phyloP scores from a whole-genome alignment of 345 rosid genomes.

The Bruguiera gymnorhiza region DNA sequence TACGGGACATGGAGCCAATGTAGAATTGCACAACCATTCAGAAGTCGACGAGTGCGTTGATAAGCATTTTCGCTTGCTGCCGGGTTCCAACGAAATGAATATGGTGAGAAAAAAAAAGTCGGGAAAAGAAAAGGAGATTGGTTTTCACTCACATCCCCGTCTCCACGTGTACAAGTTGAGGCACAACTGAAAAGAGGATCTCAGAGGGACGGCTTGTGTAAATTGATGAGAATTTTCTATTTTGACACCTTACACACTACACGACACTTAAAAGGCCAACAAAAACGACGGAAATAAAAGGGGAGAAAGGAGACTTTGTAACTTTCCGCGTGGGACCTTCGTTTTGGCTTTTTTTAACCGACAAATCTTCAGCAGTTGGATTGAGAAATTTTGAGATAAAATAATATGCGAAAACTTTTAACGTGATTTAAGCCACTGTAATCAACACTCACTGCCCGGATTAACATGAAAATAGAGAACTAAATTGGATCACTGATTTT shows the following conservation, averaged over 20 bases:
- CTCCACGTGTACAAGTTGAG: conserved; percentile 15
- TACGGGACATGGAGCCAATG: conserved; percentile 13
- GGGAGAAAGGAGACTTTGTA: too few relatives aligned
- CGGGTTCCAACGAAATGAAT: neutral
- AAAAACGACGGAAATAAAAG: too few relatives aligned
- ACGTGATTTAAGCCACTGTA: too few relatives aligned
- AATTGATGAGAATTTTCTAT: neutral
- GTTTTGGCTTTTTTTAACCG: too few relatives aligned
- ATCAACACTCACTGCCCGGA: neutral
- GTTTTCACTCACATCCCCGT: neutral
- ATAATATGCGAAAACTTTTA: too few relatives aligned
- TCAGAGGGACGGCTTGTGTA: neutral
- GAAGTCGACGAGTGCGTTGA: conserved; percentile 15
- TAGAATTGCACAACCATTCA: conserved; percentile 1
- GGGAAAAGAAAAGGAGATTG: neutral
- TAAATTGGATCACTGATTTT: neutral
- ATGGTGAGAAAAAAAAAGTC: neutral
- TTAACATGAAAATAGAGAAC: neutral
- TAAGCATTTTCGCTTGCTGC: conserved; percentile 14
- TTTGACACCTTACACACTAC: neutral
- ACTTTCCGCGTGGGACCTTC: too few relatives aligned
- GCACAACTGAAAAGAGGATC: neutral
- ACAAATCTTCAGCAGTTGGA: too few relatives aligned
- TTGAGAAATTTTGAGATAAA: too few relatives aligned
- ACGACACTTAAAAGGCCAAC: too few relatives aligned